phyloP scores from a whole-genome alignment of 768 basidiomycete genomes.

The Boletus subparvulus region DNA sequence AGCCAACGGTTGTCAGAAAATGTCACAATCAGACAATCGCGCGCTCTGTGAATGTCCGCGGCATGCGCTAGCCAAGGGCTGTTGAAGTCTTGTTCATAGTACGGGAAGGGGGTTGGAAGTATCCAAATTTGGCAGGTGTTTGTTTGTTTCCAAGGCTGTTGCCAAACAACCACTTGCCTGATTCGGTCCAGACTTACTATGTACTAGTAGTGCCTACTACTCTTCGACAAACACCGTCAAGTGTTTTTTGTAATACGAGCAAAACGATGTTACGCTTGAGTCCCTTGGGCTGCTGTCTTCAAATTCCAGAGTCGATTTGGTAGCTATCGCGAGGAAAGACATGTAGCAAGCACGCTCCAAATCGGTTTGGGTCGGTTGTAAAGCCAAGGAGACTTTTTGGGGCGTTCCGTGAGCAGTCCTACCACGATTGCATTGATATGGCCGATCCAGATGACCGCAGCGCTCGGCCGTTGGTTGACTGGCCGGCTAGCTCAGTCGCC shows the following conservation, averaged over 20 bases:
- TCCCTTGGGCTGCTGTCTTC: background rate
- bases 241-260: background rate
- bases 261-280: background rate
- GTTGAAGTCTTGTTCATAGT: slow-evolving; percentile 4
- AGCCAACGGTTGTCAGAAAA: background rate
- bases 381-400: background rate
- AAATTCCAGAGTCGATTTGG: background rate
- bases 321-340: background rate
- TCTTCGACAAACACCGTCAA: background rate
- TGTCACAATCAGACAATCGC: background rate
- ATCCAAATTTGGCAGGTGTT: slow-evolving; percentile 18
- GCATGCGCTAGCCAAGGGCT: slow-evolving; percentile 5
- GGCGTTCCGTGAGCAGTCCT: background rate
- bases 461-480: background rate
- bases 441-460: background rate
- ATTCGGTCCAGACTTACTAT: background rate
- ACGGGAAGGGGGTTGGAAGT: background rate
- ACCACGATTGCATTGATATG: background rate
- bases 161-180: slow-evolving; percentile 25
- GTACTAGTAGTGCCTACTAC: background rate
- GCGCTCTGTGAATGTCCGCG: background rate
- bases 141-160: slow-evolving; percentile 32
- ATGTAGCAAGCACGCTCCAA: background rate
- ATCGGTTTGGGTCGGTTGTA: background rate
- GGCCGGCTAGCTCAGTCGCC: background rate